Evolutionary conservation across 352 stramenopile genomes (phyloP).

Genomic region (Phytophthora melonis): DNA sequence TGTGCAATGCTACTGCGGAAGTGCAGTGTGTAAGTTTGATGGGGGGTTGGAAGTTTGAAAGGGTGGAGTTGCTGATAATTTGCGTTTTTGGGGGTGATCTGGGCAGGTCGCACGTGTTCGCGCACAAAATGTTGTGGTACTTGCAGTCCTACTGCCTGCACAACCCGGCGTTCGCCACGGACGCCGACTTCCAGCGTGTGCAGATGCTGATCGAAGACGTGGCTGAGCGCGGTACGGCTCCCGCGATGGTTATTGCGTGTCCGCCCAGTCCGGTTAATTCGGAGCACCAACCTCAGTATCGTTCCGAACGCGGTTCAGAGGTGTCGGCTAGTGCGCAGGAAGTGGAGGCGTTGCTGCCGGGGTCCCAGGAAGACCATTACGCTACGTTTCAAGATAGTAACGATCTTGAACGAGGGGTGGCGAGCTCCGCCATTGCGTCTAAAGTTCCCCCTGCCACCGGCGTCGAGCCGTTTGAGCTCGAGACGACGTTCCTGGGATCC

Average conservation of each 20-base stretch:
- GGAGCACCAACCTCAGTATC: slow-evolving; percentile 33
- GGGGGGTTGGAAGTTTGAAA: background rate
- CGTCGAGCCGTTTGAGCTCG: slow-evolving; percentile 71
- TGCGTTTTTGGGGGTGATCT: background rate
- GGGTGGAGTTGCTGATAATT: background rate
- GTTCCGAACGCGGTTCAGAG: slow-evolving; percentile 30
- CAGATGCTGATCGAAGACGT: slow-evolving; percentile 88
- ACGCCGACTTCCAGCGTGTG: slow-evolving; percentile 65
- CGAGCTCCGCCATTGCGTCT: slow-evolving; percentile 12
- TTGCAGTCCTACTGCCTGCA: slow-evolving; percentile 80
- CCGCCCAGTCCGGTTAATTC: slow-evolving; percentile 32
- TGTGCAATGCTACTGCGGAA: slow-evolving; percentile 78
- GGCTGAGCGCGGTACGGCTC: slow-evolving; percentile 55
- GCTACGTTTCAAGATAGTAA: slow-evolving; percentile 65
- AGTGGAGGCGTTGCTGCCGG: slow-evolving; percentile 57
- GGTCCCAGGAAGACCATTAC: slow-evolving; percentile 72
- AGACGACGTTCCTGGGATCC: slow-evolving; percentile 72
- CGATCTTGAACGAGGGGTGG: slow-evolving; percentile 55
- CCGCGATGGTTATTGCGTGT: slow-evolving; percentile 56
- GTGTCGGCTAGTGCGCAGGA: slow-evolving; percentile 51
- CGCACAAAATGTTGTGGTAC: slow-evolving; percentile 89
- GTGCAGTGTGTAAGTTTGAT: slow-evolving; percentile 69
- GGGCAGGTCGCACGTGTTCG: slow-evolving; percentile 82
- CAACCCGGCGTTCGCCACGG: slow-evolving; percentile 65
- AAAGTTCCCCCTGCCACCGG: slow-evolving; percentile 20